phyloP scores from a whole-genome alignment of 805 yeast genomes.

The Trichomonascus vanleenenianus region DNA sequence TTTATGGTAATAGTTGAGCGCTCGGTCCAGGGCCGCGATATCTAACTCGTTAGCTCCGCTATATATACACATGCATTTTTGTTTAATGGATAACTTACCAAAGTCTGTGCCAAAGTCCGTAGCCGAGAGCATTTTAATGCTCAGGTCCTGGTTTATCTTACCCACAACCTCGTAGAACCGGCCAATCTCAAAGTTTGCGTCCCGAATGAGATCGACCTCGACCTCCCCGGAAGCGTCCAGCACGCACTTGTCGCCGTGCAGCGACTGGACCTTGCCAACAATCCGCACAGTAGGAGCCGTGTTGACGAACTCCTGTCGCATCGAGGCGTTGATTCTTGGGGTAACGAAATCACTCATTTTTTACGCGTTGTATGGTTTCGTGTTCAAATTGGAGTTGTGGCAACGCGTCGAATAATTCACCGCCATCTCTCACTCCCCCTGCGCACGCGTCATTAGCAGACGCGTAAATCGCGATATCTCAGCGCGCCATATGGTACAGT shows the following conservation, averaged over 20 bases:
- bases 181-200: constrained; percentile 19
- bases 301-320: constrained; percentile 14
- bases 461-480: too few species aligned
- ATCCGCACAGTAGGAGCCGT: constrained; percentile 22
- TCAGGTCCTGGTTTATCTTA: constrained; percentile 24
- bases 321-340: constrained; percentile 27
- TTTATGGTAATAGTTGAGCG: constrained; percentile 9
- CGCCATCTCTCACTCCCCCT: too few species aligned
- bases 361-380: neutral
- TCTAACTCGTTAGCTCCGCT: constrained; percentile 3
- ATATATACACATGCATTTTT: too few species aligned
- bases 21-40: constrained; percentile 8
- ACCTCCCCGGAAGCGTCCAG: constrained; percentile 29
- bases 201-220: constrained; percentile 17
- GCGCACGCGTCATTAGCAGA: too few species aligned
- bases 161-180: constrained; percentile 30
- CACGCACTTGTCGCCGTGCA: constrained; percentile 19
- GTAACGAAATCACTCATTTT: constrained; percentile 11
- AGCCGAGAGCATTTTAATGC: constrained; percentile 20
- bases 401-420: too few species aligned
- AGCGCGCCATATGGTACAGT: too few species aligned
- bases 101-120: constrained; percentile 20
- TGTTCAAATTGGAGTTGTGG: neutral
- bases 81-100: constrained; percentile 12
- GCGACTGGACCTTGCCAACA: constrained; percentile 27